phyloP scores from a whole-genome alignment of 1,284 basidiomycete genomes.

The Ustilago trichophora region DNA sequence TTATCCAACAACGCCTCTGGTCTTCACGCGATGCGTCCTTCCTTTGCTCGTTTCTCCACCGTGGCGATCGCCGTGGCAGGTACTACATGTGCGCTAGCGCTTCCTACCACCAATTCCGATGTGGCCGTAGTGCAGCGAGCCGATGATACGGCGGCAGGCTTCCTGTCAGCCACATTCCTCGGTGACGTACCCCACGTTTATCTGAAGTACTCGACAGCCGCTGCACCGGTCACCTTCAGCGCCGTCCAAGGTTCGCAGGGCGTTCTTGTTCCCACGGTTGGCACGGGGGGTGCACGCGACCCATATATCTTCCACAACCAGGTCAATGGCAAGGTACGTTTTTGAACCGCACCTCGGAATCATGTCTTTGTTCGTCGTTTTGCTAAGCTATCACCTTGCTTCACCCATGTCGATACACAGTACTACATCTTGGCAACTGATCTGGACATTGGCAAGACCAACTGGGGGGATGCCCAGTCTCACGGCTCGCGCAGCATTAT shows the following conservation, averaged over 20 bases:
- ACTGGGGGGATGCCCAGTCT: constrained; percentile 31
- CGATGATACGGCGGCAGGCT: constrained; percentile 8
- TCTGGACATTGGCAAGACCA: constrained; percentile 26
- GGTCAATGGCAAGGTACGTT: constrained; percentile 19
- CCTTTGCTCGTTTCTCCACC: no score
- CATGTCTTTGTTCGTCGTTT: no score
- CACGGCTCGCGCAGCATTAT: constrained; percentile 28
- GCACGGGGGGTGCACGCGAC: constrained; percentile 16
- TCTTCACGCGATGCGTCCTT: no score
- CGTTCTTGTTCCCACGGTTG: constrained; percentile 13
- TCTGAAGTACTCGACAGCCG: constrained; percentile 19
- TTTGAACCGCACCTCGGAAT: no score
- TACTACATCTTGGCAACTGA: constrained; percentile 28
- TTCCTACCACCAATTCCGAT: no score
- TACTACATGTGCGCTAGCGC: no score
- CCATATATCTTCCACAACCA: constrained; percentile 25
- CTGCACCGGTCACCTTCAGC: constrained; percentile 18
- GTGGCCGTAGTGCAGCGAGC: no score
- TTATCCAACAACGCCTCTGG: no score
- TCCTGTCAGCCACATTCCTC: constrained; percentile 19
- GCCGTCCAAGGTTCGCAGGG: constrained; percentile 17
- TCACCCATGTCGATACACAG: neutral
- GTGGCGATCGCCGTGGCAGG: no score
- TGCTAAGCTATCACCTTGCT: no score
- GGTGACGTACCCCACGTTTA: constrained; percentile 23